Evolutionary conservation across 768 basidiomycete genomes (phyloP).

Genomic region (Boletus rex-veris): DNA sequence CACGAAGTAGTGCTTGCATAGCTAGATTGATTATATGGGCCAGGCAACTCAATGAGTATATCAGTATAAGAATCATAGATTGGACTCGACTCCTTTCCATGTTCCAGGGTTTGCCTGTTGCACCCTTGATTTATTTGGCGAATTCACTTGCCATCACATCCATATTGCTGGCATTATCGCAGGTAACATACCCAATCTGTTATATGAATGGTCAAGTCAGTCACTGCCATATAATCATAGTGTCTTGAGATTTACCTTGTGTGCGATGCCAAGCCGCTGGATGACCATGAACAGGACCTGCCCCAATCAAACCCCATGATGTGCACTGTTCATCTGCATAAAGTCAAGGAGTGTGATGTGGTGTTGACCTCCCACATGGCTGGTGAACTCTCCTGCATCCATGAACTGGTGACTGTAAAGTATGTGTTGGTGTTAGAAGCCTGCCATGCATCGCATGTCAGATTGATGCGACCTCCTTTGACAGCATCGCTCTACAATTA

Average conservation of each 20-base stretch:
- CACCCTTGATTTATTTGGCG: neutral
- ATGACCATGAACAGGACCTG: slow-evolving; percentile 38
- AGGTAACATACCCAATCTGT: neutral
- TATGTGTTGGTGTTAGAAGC: neutral
- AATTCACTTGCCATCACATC: neutral
- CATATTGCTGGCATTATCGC: neutral
- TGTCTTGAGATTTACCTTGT: slow-evolving; percentile 24
- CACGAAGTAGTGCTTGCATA: neutral
- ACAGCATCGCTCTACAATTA: too few relatives aligned
- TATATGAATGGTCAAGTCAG: neutral
- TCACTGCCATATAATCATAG: neutral
- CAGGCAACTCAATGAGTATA: neutral
- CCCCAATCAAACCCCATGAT: slow-evolving; percentile 36
- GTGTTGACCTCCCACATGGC: neutral
- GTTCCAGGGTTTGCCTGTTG: neutral
- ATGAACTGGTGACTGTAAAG: neutral
- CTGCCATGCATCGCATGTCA: slow-evolving; percentile 1
- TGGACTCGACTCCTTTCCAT: neutral
- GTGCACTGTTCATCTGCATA: slow-evolving; percentile 35
- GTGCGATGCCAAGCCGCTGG: slow-evolving; percentile 21
- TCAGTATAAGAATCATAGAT: too few relatives aligned
- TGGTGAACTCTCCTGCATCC: neutral
- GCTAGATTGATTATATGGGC: neutral
- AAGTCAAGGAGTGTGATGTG: slow-evolving; percentile 34
- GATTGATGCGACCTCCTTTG: too few relatives aligned